Conservation (phyloP, 2,329 filamentous ascomycete genomes). For the Hymenoscyphus infarciens region DNA sequence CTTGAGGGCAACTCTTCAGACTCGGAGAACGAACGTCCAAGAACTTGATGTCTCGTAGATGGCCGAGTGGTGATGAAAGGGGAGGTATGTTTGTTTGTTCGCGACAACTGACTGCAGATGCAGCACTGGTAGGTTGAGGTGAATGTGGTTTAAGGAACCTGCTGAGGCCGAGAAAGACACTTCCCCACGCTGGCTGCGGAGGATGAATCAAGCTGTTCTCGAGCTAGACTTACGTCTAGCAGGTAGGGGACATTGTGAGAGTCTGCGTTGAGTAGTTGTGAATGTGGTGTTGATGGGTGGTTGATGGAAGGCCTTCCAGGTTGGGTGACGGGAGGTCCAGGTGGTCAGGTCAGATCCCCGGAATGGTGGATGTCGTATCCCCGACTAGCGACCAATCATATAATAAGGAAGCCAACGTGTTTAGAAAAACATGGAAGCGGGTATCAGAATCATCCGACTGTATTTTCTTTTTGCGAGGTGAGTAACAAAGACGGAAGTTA, state of each 20-base stretch:
- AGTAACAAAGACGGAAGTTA: too few relatives aligned
- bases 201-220: constrained; percentile 39
- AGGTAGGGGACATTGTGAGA: constrained; percentile 32
- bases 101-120: constrained; percentile 20
- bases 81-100: constrained; percentile 3
- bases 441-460: too few relatives aligned
- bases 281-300: constrained; percentile 10
- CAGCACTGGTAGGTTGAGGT: constrained; percentile 19
- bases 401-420: too few relatives aligned
- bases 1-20: constrained; percentile 34
- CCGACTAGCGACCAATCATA: too few relatives aligned
- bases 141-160: constrained; percentile 31
- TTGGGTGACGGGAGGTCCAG: too few relatives aligned
- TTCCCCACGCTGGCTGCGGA: constrained; percentile 44
- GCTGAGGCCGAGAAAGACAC: constrained; percentile 41
- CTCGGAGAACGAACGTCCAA: constrained; percentile 35
- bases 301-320: not conserved
- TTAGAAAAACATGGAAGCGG: too few relatives aligned
- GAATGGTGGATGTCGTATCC: too few relatives aligned
- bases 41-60: constrained; percentile 31
- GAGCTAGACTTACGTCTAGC: constrained; percentile 47
- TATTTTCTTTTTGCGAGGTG: too few relatives aligned
- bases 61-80: constrained; percentile 8
- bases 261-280: constrained; percentile 17
- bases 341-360: too few relatives aligned